phyloP scores from a whole-genome alignment of 257 asterid genomes.

The Fraxinus americana region DNA sequence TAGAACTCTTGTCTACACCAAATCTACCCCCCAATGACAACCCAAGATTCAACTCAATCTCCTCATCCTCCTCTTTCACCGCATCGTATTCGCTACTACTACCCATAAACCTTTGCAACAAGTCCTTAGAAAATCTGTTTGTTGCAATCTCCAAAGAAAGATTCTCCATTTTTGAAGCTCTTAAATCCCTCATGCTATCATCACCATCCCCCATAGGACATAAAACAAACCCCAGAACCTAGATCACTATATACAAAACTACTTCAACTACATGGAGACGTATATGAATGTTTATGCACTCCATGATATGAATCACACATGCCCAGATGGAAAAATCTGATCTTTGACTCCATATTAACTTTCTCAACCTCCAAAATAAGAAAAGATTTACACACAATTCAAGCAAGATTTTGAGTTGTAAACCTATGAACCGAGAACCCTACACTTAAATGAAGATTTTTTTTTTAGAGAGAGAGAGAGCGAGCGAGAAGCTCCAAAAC shows the following conservation, averaged over 20 bases:
- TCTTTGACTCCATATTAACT: slow-evolving; percentile 52
- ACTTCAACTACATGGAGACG: slow-evolving; percentile 27
- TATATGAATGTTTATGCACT: slow-evolving; percentile 37
- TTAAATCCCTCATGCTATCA: slow-evolving; percentile 37
- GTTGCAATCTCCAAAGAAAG: slow-evolving; percentile 51
- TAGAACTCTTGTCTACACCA: slow-evolving; percentile 74
- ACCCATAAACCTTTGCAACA: slow-evolving; percentile 77
- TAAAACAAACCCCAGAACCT: slow-evolving; percentile 20
- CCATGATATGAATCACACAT: slow-evolving; percentile 45
- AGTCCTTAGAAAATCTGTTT: slow-evolving; percentile 58
- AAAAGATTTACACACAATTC: background rate
- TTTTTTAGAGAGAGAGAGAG: no score
- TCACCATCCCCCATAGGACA: slow-evolving; percentile 55
- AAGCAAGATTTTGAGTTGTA: slow-evolving; percentile 8
- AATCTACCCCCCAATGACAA: slow-evolving; percentile 89
- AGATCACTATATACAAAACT: background rate
- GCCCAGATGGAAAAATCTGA: slow-evolving; percentile 42
- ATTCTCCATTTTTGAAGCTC: slow-evolving; percentile 60
- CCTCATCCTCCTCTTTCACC: slow-evolving; percentile 34
- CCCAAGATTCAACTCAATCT: slow-evolving; percentile 88
- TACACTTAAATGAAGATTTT: background rate
- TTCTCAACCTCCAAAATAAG: slow-evolving; percentile 29
- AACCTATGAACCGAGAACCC: background rate
- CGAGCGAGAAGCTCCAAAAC: slow-evolving; percentile 11
- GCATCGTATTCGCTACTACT: slow-evolving; percentile 29